Base-by-base conservation (phyloP, 768 basidiomycete genomes). In the Pleurotus salmoneostramineus region DNA sequence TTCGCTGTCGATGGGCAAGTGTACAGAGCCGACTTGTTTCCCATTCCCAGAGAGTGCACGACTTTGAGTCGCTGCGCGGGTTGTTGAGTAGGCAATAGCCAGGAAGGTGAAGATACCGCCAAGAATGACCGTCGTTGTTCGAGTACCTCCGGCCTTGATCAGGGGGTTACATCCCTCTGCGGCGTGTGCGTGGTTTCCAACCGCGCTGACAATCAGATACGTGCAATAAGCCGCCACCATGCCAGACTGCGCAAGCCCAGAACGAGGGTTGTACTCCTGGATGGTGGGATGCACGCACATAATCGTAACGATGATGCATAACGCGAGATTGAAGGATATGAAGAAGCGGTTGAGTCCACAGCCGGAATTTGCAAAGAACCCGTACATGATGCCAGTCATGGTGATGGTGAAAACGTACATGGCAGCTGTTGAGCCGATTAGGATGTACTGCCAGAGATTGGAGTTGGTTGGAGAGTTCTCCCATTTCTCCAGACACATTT, bases 171-270 rank as follows among this genome's bases (percentile, higher is more conserved):
- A 99, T 17, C 79, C 74, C 47, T 77, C 74, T 3, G 76, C 73
- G 56, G 84, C 79, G 64, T 95, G 89, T 6, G 85, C 84, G 72
- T 96, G 93, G 68, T 98, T 98, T 60, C 88, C 90, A 58, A 99
- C 86, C 3, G 97, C 97, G 14, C 92, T 95, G 33, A 93, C 89
- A 64, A 93, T 84, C 60, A 99, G 87, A 70, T 99, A 99, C 2
- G 95, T 94, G 75, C 93, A 97, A 71, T 99, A 99, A 1, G 88
- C 92, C 3, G 92, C 91, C n/a, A 99, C 96, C 90, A 98, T 95
- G 47, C 91, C 87, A 5, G 93, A 88, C 68, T 98, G 97, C 1
- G 94, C 94, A 5, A 99, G 83, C 3, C 97, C 97, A 6, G 93
- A 95, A 54, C 92, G 89, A 8, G 96, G 92, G 67, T 98, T 98